A percentile compares a stretch with the other conserved stretches of the same genome.
Evolutionary conservation across 192 early-diverging fungal species (phyloP).

Genomic region (Coemansia sp.): DNA sequence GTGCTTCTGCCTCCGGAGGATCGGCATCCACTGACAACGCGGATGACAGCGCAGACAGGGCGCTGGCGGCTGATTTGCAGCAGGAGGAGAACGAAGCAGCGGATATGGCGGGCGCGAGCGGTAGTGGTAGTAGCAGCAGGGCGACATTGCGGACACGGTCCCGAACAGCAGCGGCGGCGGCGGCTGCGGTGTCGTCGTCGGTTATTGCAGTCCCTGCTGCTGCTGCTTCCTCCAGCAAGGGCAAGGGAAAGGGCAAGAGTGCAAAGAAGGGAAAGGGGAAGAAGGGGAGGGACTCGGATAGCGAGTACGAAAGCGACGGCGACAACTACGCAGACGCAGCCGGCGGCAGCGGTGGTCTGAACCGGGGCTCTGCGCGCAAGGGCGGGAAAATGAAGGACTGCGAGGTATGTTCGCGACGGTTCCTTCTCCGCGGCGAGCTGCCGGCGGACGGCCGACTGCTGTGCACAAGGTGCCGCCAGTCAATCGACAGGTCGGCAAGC

Average conservation of each 20-base stretch:
- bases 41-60: constrained; percentile 26
- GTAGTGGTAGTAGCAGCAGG: background rate
- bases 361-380: constrained; percentile 45
- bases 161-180: constrained; percentile 4
- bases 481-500: constrained; percentile 27
- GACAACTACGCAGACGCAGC: constrained; percentile 22
- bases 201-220: background rate
- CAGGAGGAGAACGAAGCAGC: constrained; percentile 17
- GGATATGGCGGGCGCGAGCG: constrained; percentile 14
- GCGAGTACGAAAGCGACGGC: constrained; percentile 9
- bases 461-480: constrained; percentile 39
- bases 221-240: constrained; percentile 1
- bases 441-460: constrained; percentile 9
- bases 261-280: constrained; percentile 13
- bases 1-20: background rate
- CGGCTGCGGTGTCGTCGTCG: background rate
- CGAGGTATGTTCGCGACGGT: constrained; percentile 39
- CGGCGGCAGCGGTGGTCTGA: constrained; percentile 27
- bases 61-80: constrained; percentile 42
- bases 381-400: constrained; percentile 48
- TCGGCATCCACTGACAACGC: background rate
- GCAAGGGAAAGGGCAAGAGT: constrained; percentile 9
- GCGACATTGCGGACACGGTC: constrained; percentile 2
- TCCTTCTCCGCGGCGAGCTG: constrained; percentile 36
- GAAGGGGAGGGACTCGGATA: constrained; percentile 24